Conservation (phyloP, 768 basidiomycete genomes). For the Leccinum variicolor region DNA sequence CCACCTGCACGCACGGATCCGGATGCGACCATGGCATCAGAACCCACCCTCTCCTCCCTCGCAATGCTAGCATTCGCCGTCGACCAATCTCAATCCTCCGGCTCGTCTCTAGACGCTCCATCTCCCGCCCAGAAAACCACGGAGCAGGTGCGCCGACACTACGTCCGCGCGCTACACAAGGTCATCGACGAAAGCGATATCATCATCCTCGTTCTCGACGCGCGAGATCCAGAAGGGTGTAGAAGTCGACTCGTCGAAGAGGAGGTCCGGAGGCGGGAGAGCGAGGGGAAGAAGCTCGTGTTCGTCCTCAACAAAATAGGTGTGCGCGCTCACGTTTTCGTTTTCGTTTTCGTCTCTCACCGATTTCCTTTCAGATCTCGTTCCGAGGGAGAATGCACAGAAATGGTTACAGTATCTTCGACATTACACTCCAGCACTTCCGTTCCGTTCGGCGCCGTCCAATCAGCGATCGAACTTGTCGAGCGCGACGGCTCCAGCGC, state of each 20-base stretch:
- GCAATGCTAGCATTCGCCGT: slow-evolving; percentile 45
- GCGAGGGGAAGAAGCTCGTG: slow-evolving; percentile 87
- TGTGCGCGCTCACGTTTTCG: slow-evolving; percentile 36
- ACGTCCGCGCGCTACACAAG: slow-evolving; percentile 79
- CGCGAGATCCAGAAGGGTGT: slow-evolving; percentile 92
- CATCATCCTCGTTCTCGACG: slow-evolving; percentile 86
- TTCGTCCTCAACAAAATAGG: slow-evolving; percentile 98
- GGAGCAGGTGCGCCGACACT: slow-evolving; percentile 69
- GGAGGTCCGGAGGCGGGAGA: slow-evolving; percentile 81
- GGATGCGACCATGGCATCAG: slow-evolving; percentile 68
- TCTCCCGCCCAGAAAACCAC: slow-evolving; percentile 47
- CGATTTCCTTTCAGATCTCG: slow-evolving; percentile 61
- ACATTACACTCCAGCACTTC: slow-evolving; percentile 87
- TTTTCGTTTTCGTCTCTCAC: neutral
- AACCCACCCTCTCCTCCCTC: slow-evolving; percentile 64
- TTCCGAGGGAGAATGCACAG: slow-evolving; percentile 84
- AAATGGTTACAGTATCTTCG: slow-evolving; percentile 90
- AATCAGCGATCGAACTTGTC: slow-evolving; percentile 81
- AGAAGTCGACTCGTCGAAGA: slow-evolving; percentile 91
- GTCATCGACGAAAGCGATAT: slow-evolving; percentile 95
- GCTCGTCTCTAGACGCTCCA: slow-evolving; percentile 29
- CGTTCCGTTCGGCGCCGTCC: slow-evolving; percentile 79
- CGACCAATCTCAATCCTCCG: neutral
- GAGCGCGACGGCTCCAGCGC: slow-evolving; percentile 67
- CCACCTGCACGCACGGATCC: slow-evolving; percentile 37